These are phyloP conservation scores for Chenopodium formosanum DNA, from an alignment of 148 eudicot genomes.

Conservation along the genomic window DNA sequence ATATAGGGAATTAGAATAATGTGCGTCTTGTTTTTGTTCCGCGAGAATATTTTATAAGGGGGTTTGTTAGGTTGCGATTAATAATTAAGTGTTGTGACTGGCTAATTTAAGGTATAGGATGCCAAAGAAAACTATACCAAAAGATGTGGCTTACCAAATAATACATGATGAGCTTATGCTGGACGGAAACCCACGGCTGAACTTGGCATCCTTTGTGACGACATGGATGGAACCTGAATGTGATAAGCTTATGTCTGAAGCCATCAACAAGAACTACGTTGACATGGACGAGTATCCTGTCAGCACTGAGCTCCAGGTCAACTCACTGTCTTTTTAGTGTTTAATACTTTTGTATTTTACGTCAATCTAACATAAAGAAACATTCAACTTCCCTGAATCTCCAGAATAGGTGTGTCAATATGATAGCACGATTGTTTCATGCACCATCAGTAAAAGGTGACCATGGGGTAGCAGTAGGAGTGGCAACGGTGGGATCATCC, in stretches of 20 bases:
- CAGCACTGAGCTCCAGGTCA: constrained; percentile 52
- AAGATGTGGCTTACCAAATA: constrained; percentile 51
- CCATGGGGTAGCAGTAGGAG: constrained; percentile 38
- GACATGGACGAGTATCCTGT: constrained; percentile 61
- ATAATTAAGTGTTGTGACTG: background rate
- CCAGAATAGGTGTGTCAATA: constrained; percentile 51
- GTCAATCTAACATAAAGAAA: background rate
- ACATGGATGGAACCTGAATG: constrained; percentile 66
- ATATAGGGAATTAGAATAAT: background rate
- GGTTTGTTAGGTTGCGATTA: too few relatives aligned
- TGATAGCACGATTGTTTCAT: constrained; percentile 40
- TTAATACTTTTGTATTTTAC: background rate
- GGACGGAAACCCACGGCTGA: constrained; percentile 48
- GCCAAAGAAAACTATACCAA: constrained; percentile 41
- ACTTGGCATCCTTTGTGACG: constrained; percentile 52
- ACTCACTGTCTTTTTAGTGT: background rate
- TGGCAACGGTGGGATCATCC: constrained; percentile 49
- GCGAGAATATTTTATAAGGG: too few relatives aligned
- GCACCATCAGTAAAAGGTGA: constrained; percentile 36
- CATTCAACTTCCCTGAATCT: background rate
- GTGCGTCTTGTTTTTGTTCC: too few relatives aligned
- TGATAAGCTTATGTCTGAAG: constrained; percentile 49
- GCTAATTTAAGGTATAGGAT: constrained; percentile 28
- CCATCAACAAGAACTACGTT: constrained; percentile 44
- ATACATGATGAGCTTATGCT: constrained; percentile 55